phyloP scores from a whole-genome alignment of 441 rosid genomes.

The Gossypium schwendimanii region DNA sequence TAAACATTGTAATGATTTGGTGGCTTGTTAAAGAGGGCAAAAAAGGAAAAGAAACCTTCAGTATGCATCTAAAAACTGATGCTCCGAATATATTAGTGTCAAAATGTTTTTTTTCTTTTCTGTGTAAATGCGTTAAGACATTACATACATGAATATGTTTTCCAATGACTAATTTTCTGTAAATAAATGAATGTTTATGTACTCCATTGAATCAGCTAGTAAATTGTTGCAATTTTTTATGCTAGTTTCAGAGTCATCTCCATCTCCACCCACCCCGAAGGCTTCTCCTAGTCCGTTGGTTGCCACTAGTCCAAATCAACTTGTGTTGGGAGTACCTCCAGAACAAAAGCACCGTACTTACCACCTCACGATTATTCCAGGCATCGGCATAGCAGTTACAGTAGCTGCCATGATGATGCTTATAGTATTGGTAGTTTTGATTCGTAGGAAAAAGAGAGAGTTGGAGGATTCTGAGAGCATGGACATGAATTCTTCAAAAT shows the following conservation, averaged over 20 bases:
- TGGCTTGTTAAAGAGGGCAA: not conserved
- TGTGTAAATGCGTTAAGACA: not conserved
- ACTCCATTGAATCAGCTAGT: constrained; percentile 8
- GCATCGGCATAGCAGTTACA: constrained; percentile 68
- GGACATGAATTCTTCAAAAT: constrained; percentile 44
- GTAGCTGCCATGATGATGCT: constrained; percentile 54
- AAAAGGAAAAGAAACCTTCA: too few relatives aligned
- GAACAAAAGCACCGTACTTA: constrained; percentile 45
- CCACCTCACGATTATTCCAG: constrained; percentile 65
- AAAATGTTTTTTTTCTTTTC: not conserved
- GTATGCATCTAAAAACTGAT: not conserved
- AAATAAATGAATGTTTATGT: constrained; percentile 7
- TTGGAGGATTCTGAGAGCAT: constrained; percentile 49
- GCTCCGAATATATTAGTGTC: not conserved
- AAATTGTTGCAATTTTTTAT: constrained; percentile 8
- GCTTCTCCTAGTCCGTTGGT: constrained; percentile 59
- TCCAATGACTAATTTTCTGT: not conserved
- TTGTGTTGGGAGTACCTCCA: constrained; percentile 30
- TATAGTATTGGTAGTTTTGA: constrained; percentile 56
- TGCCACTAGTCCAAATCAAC: constrained; percentile 28
- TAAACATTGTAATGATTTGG: not conserved
- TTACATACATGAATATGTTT: not conserved
- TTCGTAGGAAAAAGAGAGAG: constrained; percentile 61
- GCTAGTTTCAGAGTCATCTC: constrained; percentile 19
- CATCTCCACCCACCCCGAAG: constrained; percentile 26